A percentile compares a stretch with the other conserved stretches of the same genome.
Evolutionary conservation across 306 rosid species (phyloP).

Genomic region (Malus domestica): ASM211411v1 NC_041803.1:122001-122500

Average conservation of each 20-base stretch:
- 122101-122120: slow-evolving; percentile 42
- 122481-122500: slow-evolving; percentile 71
- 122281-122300: slow-evolving; percentile 43
- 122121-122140: neutral
- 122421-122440: slow-evolving; percentile 76
- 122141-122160: slow-evolving; percentile 1
- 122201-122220: slow-evolving; percentile 80
- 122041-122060: slow-evolving; percentile 57
- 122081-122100: slow-evolving; percentile 60
- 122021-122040: slow-evolving; percentile 75
- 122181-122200: slow-evolving; percentile 71
- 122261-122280: slow-evolving; percentile 29
- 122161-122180: neutral
- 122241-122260: slow-evolving; percentile 51
- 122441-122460: slow-evolving; percentile 95
- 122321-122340: slow-evolving; percentile 87
- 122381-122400: slow-evolving; percentile 93
- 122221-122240: slow-evolving; percentile 77
- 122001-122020: neutral
- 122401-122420: slow-evolving; percentile 96
- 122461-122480: slow-evolving; percentile 81
- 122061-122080: slow-evolving; percentile 98
- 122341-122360: slow-evolving; percentile 88
- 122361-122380: slow-evolving; percentile 95
- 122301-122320: slow-evolving; percentile 88